A percentile compares a stretch with the other conserved stretches of the same genome.
These are phyloP conservation scores for Terana coerulea DNA, from an alignment of 768 basidiomycete species.

Conservation along the genomic window DNA sequence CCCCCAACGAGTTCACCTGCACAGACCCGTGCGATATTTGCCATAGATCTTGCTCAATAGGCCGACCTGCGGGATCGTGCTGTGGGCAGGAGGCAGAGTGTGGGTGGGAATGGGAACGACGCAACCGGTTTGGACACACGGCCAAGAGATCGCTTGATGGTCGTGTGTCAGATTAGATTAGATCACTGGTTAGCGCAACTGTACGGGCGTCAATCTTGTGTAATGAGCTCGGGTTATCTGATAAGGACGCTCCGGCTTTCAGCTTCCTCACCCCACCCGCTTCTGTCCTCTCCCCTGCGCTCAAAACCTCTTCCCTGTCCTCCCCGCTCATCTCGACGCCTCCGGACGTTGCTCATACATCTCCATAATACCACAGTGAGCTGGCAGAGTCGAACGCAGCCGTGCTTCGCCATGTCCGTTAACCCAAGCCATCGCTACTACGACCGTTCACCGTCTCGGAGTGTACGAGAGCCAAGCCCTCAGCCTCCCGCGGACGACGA, in stretches of 20 bases:
- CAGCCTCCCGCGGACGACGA: constrained; percentile 12
- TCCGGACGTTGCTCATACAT: background rate
- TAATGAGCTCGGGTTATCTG: constrained; percentile 5
- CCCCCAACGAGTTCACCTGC: no score
- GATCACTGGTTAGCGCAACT: no score
- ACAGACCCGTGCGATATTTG: no score
- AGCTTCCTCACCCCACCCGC: background rate
- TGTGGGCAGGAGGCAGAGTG: no score
- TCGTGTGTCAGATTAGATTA: constrained; percentile 4
- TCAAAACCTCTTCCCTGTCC: background rate
- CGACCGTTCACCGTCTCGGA: constrained; percentile 6
- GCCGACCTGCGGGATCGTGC: no score
- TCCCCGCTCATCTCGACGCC: background rate
- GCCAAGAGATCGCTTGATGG: no score
- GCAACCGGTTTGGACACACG: no score
- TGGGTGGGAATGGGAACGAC: no score
- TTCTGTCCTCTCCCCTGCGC: constrained; percentile 3
- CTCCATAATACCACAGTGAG: no score
- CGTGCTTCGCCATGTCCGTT: background rate
- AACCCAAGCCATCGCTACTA: background rate
- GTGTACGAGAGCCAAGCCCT: constrained; percentile 2
- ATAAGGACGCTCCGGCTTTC: constrained; percentile 2
- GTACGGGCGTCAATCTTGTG: no score
- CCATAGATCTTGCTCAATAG: no score
- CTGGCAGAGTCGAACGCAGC: no score